phyloP scores from a whole-genome alignment of 1,139 yeast genomes.

The Lodderomyces pseudojiufengensis region DNA sequence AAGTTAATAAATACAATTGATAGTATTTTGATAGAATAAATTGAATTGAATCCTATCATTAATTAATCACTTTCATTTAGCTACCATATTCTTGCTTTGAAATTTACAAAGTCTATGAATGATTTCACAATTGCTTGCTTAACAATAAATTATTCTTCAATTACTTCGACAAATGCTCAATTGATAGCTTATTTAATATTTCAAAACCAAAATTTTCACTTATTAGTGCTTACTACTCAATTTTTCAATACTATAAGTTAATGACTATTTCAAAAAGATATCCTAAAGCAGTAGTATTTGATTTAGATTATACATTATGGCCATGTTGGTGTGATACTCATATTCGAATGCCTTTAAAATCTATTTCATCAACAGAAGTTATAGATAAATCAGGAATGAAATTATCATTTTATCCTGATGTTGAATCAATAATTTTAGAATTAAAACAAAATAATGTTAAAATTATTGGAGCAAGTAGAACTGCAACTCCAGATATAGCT shows the following conservation, averaged over 20 bases:
- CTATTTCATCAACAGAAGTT: constrained; percentile 20
- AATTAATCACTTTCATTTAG: too few species aligned
- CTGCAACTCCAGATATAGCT: constrained; percentile 64
- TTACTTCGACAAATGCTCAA: too few species aligned
- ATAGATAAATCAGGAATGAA: constrained; percentile 47
- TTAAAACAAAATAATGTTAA: constrained; percentile 38
- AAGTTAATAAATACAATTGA: too few species aligned
- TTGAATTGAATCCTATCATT: too few species aligned
- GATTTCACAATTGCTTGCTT: too few species aligned
- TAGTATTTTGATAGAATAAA: too few species aligned
- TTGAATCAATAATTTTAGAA: constrained; percentile 50
- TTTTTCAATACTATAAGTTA: neutral
- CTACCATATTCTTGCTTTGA: too few species aligned
- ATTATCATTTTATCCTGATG: constrained; percentile 57
- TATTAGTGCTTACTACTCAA: too few species aligned
- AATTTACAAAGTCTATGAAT: too few species aligned
- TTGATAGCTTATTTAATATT: too few species aligned
- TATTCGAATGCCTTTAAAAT: constrained; percentile 44
- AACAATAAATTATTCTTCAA: too few species aligned
- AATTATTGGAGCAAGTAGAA: constrained; percentile 65
- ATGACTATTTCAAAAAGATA: constrained; percentile 20
- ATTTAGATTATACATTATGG: constrained; percentile 76
- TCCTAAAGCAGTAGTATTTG: constrained; percentile 67
- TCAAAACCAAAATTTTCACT: too few species aligned
- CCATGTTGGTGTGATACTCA: constrained; percentile 70